Percentiles rank a stretch among this genome's conserved stretches.
Evolutionary conservation across 331 rosid genomes (phyloP).

Genomic region (Acacia pycnantha): DNA sequence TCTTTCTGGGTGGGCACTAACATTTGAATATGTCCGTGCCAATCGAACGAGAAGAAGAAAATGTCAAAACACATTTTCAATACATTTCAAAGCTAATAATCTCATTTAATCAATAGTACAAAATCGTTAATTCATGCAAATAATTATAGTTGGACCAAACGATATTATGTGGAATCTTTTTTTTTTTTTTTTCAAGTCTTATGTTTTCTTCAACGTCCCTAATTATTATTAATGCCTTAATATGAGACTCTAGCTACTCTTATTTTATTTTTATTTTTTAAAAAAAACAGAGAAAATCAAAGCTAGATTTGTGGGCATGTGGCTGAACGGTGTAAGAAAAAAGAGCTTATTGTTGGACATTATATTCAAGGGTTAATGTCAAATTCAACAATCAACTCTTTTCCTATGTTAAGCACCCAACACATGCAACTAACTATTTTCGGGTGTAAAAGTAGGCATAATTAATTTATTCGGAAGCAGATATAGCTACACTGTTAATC

Average conservation of each 20-base stretch:
- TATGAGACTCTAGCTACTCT: neutral
- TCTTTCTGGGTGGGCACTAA: slow-evolving; percentile 17
- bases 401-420: too few species aligned
- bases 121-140: neutral
- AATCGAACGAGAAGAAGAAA: neutral
- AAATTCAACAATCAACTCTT: too few species aligned
- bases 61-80: slow-evolving; percentile 26
- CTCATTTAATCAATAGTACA: neutral
- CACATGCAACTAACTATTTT: too few species aligned
- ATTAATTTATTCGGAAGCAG: too few species aligned
- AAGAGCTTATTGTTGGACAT: neutral
- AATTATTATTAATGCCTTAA: neutral
- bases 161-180: neutral
- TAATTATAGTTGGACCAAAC: neutral
- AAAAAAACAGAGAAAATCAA: neutral
- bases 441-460: too few species aligned
- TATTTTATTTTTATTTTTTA: neutral
- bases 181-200: neutral
- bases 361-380: neutral
- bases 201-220: neutral
- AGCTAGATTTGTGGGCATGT: neutral
- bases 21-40: slow-evolving; percentile 14
- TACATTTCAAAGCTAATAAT: neutral
- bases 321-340: neutral
- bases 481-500: too few species aligned